phyloP scores from a whole-genome alignment of 176 grass and related monocot species.

The Oryza glaberrima region DNA sequence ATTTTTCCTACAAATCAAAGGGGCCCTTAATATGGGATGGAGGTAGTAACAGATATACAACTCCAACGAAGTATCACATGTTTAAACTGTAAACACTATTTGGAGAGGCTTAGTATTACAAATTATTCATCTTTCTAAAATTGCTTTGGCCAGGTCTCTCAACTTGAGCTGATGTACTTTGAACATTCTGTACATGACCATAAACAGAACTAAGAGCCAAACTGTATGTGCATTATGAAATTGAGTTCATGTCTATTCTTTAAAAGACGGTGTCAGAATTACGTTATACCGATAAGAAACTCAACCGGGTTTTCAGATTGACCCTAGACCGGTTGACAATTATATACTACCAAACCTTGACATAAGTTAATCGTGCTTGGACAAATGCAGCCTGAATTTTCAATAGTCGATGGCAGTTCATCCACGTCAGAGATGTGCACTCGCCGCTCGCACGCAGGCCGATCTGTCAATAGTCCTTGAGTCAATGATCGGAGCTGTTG shows the following conservation, averaged over 20 bases:
- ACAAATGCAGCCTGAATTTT: neutral
- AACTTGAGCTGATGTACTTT: conserved; percentile 7
- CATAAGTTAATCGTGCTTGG: conserved; percentile 1
- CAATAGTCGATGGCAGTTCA: neutral
- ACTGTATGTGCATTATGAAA: neutral
- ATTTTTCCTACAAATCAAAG: too few relatives aligned
- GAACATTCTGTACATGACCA: neutral
- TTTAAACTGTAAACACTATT: neutral
- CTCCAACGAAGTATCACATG: neutral
- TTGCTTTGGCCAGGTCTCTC: neutral
- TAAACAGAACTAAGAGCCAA: neutral
- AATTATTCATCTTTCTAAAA: neutral
- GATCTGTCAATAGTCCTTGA: neutral
- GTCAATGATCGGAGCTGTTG: neutral
- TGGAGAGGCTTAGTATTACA: neutral
- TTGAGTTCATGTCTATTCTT: neutral
- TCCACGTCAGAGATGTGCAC: neutral
- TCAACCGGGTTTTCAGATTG: conserved; percentile 26
- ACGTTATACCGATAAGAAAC: neutral
- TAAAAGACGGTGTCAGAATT: neutral
- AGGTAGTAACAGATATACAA: neutral
- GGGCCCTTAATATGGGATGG: too few relatives aligned
- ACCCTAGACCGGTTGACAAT: conserved; percentile 25
- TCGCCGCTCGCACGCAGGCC: neutral
- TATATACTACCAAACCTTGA: neutral